phyloP scores from a whole-genome alignment of 768 basidiomycete species.

The Mycena epipterygia region DNA sequence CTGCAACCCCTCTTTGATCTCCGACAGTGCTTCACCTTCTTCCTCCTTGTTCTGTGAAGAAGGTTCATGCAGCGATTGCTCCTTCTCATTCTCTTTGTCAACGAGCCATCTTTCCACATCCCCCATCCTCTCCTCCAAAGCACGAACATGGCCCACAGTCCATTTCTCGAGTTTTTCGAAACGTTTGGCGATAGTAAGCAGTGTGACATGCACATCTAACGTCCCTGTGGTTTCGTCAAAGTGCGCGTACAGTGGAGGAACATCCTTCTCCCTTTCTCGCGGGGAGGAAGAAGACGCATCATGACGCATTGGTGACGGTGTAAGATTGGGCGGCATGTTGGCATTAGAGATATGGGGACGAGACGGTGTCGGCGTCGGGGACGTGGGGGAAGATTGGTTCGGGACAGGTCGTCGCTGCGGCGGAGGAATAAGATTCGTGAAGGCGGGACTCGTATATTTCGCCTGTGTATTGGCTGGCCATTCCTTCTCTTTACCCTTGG shows the following conservation, averaged over 20 bases:
- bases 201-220: constrained; percentile 80
- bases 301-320: constrained; percentile 76
- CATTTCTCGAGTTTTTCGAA: constrained; percentile 93
- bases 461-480: constrained; percentile 69
- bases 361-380: constrained; percentile 55
- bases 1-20: constrained; percentile 75
- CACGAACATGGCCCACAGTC: constrained; percentile 90
- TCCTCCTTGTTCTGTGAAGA: constrained; percentile 32
- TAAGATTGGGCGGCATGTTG: constrained; percentile 67
- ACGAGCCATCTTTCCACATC: constrained; percentile 94
- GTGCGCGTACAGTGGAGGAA: constrained; percentile 82
- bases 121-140: constrained; percentile 91
- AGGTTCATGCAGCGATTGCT: constrained; percentile 43
- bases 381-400: constrained; percentile 71
- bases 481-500: constrained; percentile 68
- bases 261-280: constrained; percentile 53
- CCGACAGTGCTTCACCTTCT: constrained; percentile 47
- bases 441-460: constrained; percentile 72
- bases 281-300: constrained; percentile 61
- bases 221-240: constrained; percentile 76
- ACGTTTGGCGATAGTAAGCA: constrained; percentile 80
- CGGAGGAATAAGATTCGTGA: constrained; percentile 63
- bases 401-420: constrained; percentile 63
- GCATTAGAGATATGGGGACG: constrained; percentile 57
- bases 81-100: constrained; percentile 83